Evolutionary conservation across 768 basidiomycete genomes (phyloP).

Genomic region (Naganishia vaughanmartiniae): DNA sequence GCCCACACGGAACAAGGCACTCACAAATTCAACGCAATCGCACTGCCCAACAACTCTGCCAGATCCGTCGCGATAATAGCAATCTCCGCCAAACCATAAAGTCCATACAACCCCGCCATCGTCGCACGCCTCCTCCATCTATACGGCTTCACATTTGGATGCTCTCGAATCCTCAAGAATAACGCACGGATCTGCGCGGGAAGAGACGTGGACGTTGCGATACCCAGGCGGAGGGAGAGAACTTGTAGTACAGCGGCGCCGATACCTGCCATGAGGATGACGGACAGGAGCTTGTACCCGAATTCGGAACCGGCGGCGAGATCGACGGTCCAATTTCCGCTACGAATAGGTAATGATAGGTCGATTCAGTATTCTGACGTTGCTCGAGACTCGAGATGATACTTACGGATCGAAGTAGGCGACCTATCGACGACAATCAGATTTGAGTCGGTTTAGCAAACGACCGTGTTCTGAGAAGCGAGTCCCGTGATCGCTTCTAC

Average conservation of each 20-base stretch:
- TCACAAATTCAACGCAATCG: constrained; percentile 70
- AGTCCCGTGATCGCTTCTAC: not conserved
- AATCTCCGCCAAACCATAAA: constrained; percentile 58
- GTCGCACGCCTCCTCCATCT: constrained; percentile 25
- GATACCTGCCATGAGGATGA: constrained; percentile 76
- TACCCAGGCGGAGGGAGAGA: constrained; percentile 73
- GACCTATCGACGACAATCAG: not conserved
- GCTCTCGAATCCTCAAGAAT: constrained; percentile 43
- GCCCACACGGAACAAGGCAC: constrained; percentile 6
- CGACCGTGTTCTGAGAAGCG: not conserved
- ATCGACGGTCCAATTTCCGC: constrained; percentile 88
- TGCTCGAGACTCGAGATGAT: not conserved
- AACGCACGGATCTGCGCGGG: constrained; percentile 42
- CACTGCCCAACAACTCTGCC: constrained; percentile 75
- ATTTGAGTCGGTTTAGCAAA: not conserved
- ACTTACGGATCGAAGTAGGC: constrained; percentile 61
- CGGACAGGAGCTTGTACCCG: constrained; percentile 81
- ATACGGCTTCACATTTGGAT: constrained; percentile 27
- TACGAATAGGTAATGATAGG: constrained; percentile 41
- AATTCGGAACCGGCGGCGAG: constrained; percentile 79
- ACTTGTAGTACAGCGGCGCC: constrained; percentile 79
- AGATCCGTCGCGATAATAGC: constrained; percentile 76
- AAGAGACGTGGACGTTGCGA: constrained; percentile 46
- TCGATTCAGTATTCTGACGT: constrained; percentile 27
- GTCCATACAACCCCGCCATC: constrained; percentile 32